Evolutionary conservation across 2,329 filamentous ascomycete species (phyloP).

Genomic region (Thyridium curvatum): DNA sequence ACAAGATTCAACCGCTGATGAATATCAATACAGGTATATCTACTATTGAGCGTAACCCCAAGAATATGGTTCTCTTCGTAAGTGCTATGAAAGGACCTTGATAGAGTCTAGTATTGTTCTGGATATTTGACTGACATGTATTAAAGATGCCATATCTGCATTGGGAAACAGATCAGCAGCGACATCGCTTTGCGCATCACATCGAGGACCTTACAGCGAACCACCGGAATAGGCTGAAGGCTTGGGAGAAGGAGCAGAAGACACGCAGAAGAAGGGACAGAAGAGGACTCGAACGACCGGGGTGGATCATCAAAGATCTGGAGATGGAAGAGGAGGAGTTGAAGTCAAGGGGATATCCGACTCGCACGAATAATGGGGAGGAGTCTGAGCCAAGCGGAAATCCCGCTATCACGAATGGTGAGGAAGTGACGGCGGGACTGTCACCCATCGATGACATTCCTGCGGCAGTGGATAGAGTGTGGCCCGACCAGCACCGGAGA

Average conservation of each 20-base stretch:
- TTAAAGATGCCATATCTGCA: conserved; percentile 32
- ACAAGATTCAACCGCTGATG: not conserved
- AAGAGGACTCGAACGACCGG: conserved; percentile 1
- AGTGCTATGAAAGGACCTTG: too few species aligned
- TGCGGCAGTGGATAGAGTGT: not conserved
- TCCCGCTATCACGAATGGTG: not conserved
- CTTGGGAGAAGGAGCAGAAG: too few species aligned
- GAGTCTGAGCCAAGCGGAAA: not conserved
- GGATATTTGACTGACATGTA: too few species aligned
- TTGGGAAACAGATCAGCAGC: conserved; percentile 30
- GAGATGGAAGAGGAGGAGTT: conserved; percentile 1
- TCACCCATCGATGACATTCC: not conserved
- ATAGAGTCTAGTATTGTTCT: too few species aligned
- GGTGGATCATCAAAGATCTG: conserved; percentile 2
- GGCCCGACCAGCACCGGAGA: not conserved
- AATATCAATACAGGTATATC: not conserved
- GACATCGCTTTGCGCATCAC: conserved; percentile 16
- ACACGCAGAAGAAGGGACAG: not conserved
- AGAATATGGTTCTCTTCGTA: conserved; percentile 23
- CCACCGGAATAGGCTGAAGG: too few species aligned
- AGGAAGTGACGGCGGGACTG: not conserved
- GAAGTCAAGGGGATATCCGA: too few species aligned
- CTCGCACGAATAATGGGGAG: conserved; percentile 8
- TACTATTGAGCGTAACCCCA: conserved; percentile 8
- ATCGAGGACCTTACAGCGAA: conserved; percentile 15